A percentile compares a stretch with the other conserved stretches of the same genome.
Evolutionary conservation across 768 basidiomycete genomes (phyloP).

Genomic region (Tylopilus felleus): DNA sequence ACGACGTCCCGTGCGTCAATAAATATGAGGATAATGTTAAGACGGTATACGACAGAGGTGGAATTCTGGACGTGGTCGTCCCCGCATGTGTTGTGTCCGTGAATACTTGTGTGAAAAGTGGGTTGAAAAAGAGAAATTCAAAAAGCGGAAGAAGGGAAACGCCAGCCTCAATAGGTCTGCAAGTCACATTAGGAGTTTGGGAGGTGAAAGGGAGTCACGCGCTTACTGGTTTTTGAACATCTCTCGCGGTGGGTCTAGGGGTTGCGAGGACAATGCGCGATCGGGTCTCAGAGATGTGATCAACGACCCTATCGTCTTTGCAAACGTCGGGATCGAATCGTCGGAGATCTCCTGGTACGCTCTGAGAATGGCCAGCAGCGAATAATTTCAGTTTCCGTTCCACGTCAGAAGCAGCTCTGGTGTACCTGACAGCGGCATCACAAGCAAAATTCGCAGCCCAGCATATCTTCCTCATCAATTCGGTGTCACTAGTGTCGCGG

Average conservation of each 20-base stretch:
- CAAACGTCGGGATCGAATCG: constrained; percentile 49
- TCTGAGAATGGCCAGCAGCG: constrained; percentile 30
- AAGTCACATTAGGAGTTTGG: neutral
- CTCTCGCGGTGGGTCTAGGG: constrained; percentile 47
- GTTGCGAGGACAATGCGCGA: constrained; percentile 46
- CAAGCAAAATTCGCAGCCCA: constrained; percentile 55
- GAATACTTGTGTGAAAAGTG: constrained; percentile 46
- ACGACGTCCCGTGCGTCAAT: constrained; percentile 63
- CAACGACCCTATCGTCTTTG: constrained; percentile 50
- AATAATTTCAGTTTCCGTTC: neutral
- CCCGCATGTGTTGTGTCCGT: constrained; percentile 34
- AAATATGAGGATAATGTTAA: constrained; percentile 63
- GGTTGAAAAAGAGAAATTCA: constrained; percentile 55
- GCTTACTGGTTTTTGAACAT: constrained; percentile 57
- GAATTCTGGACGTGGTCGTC: constrained; percentile 16
- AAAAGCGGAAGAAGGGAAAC: constrained; percentile 58
- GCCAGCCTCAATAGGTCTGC: constrained; percentile 61
- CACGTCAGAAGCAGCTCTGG: neutral
- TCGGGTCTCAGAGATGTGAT: constrained; percentile 53
- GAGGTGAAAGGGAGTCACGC: neutral
- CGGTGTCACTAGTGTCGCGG: constrained; percentile 43
- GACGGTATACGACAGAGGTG: constrained; percentile 45
- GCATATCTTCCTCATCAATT: constrained; percentile 54
- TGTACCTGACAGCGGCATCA: constrained; percentile 48
- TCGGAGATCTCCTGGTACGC: constrained; percentile 54